Conservation (phyloP, 345 rosid species). For the Salix suchowensis region DNA sequence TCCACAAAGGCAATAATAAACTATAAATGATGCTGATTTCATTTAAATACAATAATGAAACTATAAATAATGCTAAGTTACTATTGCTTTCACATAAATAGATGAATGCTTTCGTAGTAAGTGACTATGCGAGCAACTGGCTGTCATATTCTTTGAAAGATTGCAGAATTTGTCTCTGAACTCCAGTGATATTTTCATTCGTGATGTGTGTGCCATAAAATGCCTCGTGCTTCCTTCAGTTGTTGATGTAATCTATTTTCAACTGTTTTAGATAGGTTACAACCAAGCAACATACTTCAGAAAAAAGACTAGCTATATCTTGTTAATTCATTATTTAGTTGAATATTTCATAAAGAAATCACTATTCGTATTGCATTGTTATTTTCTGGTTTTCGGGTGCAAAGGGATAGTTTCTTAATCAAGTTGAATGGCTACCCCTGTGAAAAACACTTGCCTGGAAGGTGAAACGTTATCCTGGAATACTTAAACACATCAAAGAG, state of each 20-base stretch:
- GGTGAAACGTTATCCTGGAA: not conserved
- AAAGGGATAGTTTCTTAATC: not conserved
- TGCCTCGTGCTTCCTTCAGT: not conserved
- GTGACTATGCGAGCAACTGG: too few species aligned
- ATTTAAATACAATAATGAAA: too few species aligned
- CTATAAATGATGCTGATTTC: not conserved
- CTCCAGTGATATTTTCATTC: too few species aligned
- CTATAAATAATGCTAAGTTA: not conserved
- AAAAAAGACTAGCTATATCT: not conserved
- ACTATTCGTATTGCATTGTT: not conserved
- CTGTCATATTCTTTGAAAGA: not conserved
- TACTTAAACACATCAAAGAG: not conserved
- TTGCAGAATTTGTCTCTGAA: not conserved
- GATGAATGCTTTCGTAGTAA: too few species aligned
- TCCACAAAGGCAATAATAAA: constrained; percentile 3
- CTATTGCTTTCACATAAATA: not conserved
- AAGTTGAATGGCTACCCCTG: not conserved
- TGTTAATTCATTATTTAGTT: not conserved
- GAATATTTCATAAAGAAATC: not conserved
- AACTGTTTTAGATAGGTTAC: not conserved
- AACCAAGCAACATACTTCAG: not conserved
- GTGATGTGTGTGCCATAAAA: not conserved
- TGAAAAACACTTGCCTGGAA: too few species aligned
- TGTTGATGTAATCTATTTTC: not conserved
- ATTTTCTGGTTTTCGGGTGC: not conserved